Evolutionary conservation across 371 early-diverging fungal genomes (phyloP), one percentile per base, ranked within the genome.

Genomic region (Mortierella sp.): DNA sequence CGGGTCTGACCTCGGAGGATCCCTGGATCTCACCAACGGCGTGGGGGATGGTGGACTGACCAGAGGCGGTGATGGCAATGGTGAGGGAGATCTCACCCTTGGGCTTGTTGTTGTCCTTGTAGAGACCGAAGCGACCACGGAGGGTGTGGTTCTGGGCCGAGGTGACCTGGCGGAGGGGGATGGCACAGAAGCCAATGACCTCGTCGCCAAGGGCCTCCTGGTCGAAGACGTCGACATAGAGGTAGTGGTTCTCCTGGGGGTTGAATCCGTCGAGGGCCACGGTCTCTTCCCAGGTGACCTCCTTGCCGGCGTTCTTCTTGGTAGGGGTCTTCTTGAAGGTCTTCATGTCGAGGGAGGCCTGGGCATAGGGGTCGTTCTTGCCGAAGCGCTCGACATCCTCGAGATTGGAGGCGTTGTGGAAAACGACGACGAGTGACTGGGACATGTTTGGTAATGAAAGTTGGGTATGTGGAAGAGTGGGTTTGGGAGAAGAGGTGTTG

Each of bases 361-460:
- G 91, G 44, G 90, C 48, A 48, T 83, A 91, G 47, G 91, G 90
- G 74, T 91, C 91, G 74, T 91, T 88, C 86, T 90, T 91, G 84
- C 90, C 91, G 45, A 91, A 50, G 10, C 53, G 67, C 77, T 90
- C 87, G 55, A 80, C 88, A 66, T 82, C 80, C 31, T 76, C 37
- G 73, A 91, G 76, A 34, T 89, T 76, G 52, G 76, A 67, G 63
- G 89, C 91, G 50, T 88, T 80, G 65, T 82, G 85, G 66, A n/a
- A n/a, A n/a, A n/a, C n/a, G n/a, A n/a, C n/a, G n/a, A n/a, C n/a
- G 67, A 81, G 76, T 39, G 66, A 19, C 14, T 67, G 61, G 37
- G 68, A 2, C 76, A 76, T 80, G 80, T 40, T 80, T 61, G 68
- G 68, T 58, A 67, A 47, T 52, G 43, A 66, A 43, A 11, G 16